Conservation (phyloP, 257 asterid species). For the Henckelia pumila region DNA sequence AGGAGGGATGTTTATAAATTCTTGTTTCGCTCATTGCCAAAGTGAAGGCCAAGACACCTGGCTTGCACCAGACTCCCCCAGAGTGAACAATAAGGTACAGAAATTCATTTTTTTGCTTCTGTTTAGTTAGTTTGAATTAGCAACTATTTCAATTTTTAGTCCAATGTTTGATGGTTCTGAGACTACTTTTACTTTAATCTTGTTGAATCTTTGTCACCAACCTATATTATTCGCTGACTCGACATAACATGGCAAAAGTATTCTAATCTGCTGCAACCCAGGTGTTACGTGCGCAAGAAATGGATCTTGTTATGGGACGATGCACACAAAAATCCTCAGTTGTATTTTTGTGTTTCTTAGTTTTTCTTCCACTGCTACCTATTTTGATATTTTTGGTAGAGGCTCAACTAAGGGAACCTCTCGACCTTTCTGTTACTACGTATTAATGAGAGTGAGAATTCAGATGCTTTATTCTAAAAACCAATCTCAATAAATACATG, state of each 20-base stretch:
- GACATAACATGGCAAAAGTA: background rate
- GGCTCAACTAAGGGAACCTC: no score
- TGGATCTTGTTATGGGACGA: no score
- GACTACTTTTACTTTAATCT: background rate
- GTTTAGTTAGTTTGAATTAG: background rate
- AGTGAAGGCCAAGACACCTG: constrained; percentile 85
- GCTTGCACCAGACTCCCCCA: constrained; percentile 76
- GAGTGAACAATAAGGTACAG: constrained; percentile 64
- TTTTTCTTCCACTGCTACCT: no score
- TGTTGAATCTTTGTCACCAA: no score
- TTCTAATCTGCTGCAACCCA: background rate
- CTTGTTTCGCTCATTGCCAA: constrained; percentile 96
- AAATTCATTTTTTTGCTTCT: background rate
- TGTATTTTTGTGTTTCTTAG: no score
- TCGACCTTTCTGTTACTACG: no score
- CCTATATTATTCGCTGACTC: background rate
- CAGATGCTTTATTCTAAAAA: no score
- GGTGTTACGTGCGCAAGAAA: no score
- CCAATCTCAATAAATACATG: no score
- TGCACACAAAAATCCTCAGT: no score
- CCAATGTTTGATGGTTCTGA: background rate
- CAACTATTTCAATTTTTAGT: background rate
- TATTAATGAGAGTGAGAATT: no score
- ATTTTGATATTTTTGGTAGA: no score
- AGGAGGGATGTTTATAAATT: constrained; percentile 88